phyloP scores from a whole-genome alignment of 306 rosid genomes.

The Quercus mongolica region DNA sequence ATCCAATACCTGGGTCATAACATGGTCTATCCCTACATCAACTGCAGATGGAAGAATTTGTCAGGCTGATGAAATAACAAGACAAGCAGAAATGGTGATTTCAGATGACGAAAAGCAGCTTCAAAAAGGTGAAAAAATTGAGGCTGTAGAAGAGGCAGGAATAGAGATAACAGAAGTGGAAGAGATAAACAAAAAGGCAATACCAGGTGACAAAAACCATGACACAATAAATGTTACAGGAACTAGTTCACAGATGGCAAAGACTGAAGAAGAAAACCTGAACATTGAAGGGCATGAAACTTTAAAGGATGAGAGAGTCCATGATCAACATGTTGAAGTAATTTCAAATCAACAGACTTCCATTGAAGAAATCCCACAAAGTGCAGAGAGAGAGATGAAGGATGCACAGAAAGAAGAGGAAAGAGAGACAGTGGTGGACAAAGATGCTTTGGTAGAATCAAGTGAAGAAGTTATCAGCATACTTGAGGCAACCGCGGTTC shows the following conservation, averaged over 20 bases:
- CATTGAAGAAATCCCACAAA: slow-evolving; percentile 7
- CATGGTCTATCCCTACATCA: not conserved
- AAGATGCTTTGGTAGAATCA: slow-evolving; percentile 3
- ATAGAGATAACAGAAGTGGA: slow-evolving; percentile 16
- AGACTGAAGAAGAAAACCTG: slow-evolving; percentile 9
- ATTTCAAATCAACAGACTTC: slow-evolving; percentile 23
- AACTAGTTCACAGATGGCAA: not conserved
- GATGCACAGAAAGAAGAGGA: slow-evolving; percentile 8
- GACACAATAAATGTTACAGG: not conserved
- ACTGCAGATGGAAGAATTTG: not conserved
- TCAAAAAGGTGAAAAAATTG: slow-evolving; percentile 4
- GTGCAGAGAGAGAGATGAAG: slow-evolving; percentile 18
- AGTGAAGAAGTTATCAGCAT: slow-evolving; percentile 9
- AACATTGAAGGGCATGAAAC: slow-evolving; percentile 13
- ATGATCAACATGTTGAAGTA: slow-evolving; percentile 23
- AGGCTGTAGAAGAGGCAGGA: slow-evolving; percentile 10
- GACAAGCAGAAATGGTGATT: slow-evolving; percentile 16
- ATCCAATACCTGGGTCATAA: not conserved
- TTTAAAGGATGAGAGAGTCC: slow-evolving; percentile 1
- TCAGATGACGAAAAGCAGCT: slow-evolving; percentile 17
- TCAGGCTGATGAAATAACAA: slow-evolving; percentile 13
- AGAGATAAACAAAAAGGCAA: slow-evolving; percentile 9
- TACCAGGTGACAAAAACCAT: slow-evolving; percentile 2
- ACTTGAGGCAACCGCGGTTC: slow-evolving; percentile 6
- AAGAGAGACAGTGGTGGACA: slow-evolving; percentile 1